Base-by-base conservation (phyloP, 225 moss, liverwort and hornwort species). In the Sphagnum tenellum region DNA sequence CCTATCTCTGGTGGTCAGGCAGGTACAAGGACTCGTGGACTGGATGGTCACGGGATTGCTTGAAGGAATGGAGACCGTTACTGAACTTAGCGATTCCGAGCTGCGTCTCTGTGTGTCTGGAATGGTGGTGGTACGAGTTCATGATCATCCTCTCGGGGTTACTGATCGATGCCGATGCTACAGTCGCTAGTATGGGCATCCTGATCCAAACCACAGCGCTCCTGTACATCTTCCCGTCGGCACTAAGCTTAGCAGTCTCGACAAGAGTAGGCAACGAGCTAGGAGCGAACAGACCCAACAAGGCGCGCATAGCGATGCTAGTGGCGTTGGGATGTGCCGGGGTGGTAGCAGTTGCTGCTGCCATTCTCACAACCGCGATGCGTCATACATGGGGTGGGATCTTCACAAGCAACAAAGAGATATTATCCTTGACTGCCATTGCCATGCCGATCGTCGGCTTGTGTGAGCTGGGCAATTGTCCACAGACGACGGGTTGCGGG, bases 61-160 rank as follows among this genome's bases (percentile, higher is more conserved):
- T 85, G 45, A 67, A 71, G 51, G 88, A 87, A 66, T 96, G 89
- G 95, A 83, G 92, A 77, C 89, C 92, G 1, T 82, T 96, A 58
- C 68, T 96, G 3, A 66, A 76, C 7, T 66, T 96, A 11, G 92
- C 95, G 44, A 76, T 96, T 62, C 95, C 95, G 9, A 96, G 92
- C 77, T 89, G 92, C 63, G 52, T 85, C 65, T 86, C 86, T 47
- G 88, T 96, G 56, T 96, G 95, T 72, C 73, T 96, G 12, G 95
- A 96, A 76, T 96, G 95, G 95, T 96, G 95, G 95, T 96, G 95
- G 95, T 96, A 96, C 64, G 95, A 96, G 74, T 78, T 96, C 60
- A 92, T 96, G 86, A 96, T 85, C 46, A 83, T 96, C 3, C 66
- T 96, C 47, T 84, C 95, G 6, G 95, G 95, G 3, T 77, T 89